Evolutionary conservation across 169 alveolate genomes (phyloP).

Genomic region (Plasmodium malariae): DNA sequence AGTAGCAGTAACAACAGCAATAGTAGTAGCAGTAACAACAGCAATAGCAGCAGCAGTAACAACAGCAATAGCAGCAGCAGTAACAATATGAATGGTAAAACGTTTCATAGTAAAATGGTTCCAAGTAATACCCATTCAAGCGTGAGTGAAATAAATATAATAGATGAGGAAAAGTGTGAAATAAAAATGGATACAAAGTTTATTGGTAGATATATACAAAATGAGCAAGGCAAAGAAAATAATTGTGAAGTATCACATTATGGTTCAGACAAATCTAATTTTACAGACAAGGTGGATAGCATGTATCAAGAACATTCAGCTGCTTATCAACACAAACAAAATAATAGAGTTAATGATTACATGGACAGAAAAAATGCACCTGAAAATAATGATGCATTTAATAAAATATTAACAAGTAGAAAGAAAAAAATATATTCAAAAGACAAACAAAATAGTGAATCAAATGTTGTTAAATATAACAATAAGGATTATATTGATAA

Average conservation of each 20-base stretch:
- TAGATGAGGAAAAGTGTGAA: background rate
- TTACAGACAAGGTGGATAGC: background rate
- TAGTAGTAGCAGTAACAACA: too few species aligned
- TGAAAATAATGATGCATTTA: background rate
- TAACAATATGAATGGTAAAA: too few species aligned
- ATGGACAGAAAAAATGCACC: background rate
- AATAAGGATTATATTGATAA: slow-evolving; percentile 2
- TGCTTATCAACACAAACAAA: slow-evolving; percentile 7
- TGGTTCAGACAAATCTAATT: background rate
- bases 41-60: too few species aligned
- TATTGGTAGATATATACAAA: too few species aligned
- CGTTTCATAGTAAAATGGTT: too few species aligned
- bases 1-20: too few species aligned
- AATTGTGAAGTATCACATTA: background rate
- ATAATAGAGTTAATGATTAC: background rate
- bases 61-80: too few species aligned
- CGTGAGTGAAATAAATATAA: background rate
- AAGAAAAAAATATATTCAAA: background rate
- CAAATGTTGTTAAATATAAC: slow-evolving; percentile 7
- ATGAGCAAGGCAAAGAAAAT: background rate
- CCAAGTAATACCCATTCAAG: background rate
- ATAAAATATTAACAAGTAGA: background rate
- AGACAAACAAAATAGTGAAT: background rate
- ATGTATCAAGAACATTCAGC: background rate
- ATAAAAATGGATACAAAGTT: background rate